Percentiles rank a stretch among this genome's conserved stretches.
Evolutionary conservation across 148 eudicot genomes (phyloP).

Genomic region (Simmondsia chinensis): DNA sequence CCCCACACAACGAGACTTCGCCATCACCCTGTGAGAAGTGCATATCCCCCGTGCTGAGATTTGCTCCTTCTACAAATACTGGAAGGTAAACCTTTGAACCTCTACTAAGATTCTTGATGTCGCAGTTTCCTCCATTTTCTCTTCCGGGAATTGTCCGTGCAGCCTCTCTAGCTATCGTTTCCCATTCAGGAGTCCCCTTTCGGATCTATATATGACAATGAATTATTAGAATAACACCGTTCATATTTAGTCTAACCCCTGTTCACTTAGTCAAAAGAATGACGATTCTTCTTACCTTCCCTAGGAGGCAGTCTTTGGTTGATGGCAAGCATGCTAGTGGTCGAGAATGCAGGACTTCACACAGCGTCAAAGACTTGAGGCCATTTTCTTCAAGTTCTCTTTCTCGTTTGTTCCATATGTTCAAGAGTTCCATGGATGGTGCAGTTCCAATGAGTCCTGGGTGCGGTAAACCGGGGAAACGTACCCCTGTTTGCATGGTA

Average conservation of each 20-base stretch:
- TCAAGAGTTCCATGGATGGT: constrained; percentile 78
- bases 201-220: constrained; percentile 36
- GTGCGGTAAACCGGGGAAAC: constrained; percentile 91
- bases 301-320: constrained; percentile 69
- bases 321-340: constrained; percentile 89
- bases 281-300: constrained; percentile 45
- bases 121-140: constrained; percentile 97
- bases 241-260: not conserved
- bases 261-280: too few species aligned
- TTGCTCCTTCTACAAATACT: constrained; percentile 91
- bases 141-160: constrained; percentile 94
- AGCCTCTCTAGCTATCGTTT: constrained; percentile 67
- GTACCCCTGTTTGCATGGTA: too few species aligned
- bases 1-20: constrained; percentile 90
- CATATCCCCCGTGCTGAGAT: constrained; percentile 95
- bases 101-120: constrained; percentile 86
- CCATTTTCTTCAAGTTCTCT: constrained; percentile 75
- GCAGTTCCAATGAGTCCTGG: constrained; percentile 95
- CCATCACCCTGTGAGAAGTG: constrained; percentile 99
- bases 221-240: not conserved
- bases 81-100: constrained; percentile 96
- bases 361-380: constrained; percentile 48
- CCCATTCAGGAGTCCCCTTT: constrained; percentile 67
- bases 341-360: constrained; percentile 78
- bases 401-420: constrained; percentile 90